phyloP scores from a whole-genome alignment of 345 rosid genomes.

The Raphanus raphanistrum region DNA sequence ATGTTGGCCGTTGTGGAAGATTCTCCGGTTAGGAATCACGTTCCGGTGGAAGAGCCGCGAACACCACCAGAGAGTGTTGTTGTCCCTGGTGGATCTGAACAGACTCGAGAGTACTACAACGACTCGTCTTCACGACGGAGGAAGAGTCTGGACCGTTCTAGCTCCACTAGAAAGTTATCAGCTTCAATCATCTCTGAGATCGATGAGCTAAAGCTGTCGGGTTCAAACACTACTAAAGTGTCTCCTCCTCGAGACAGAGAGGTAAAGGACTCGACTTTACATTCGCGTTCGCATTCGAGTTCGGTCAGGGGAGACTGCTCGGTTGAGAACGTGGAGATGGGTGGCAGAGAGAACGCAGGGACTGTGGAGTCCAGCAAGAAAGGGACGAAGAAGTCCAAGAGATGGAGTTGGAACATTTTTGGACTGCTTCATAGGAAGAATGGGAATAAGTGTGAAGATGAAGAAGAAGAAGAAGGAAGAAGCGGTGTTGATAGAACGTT shows the following conservation, averaged over 20 bases:
- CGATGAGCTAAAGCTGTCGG: constrained; percentile 59
- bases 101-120: constrained; percentile 85
- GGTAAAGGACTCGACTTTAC: constrained; percentile 10
- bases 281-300: constrained; percentile 43
- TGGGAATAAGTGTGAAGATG: constrained; percentile 63
- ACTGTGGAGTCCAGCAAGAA: constrained; percentile 46
- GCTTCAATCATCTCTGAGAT: constrained; percentile 82
- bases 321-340: constrained; percentile 61
- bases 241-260: constrained; percentile 43
- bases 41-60: constrained; percentile 62
- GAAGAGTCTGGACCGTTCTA: constrained; percentile 84
- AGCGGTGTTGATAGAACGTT: constrained; percentile 71
- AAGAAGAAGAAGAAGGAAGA: constrained; percentile 42
- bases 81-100: constrained; percentile 85
- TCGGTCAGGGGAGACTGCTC: constrained; percentile 77
- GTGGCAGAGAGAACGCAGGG: constrained; percentile 52
- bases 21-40: constrained; percentile 62
- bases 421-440: constrained; percentile 68
- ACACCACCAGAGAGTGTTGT: constrained; percentile 43
- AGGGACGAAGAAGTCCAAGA: constrained; percentile 60
- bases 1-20: constrained; percentile 95
- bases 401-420: constrained; percentile 95
- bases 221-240: constrained; percentile 64
- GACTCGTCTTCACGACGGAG: constrained; percentile 82
- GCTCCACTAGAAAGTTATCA: constrained; percentile 71